These are phyloP conservation scores for Colletotrichum euphorbiae DNA, from an alignment of 2,329 filamentous ascomycete species.

Conservation along the genomic window DNA sequence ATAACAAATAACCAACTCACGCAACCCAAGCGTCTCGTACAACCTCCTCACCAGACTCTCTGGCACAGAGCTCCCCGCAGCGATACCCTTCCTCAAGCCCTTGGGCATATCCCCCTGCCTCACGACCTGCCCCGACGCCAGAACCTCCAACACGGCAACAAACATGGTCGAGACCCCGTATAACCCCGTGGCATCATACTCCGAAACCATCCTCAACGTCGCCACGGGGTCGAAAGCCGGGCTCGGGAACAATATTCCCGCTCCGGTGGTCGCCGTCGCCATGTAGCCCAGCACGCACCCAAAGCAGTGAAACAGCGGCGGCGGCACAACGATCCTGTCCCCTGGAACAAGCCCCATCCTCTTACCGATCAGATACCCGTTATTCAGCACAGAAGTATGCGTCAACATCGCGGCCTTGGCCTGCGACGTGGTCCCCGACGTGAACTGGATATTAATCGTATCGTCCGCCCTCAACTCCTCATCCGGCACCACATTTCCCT, in stretches of 20 bases:
- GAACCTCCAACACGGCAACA: slow-evolving; percentile 82
- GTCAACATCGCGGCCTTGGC: slow-evolving; percentile 93
- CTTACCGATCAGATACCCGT: slow-evolving; percentile 84
- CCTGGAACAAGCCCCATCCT: slow-evolving; percentile 82
- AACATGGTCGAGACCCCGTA: slow-evolving; percentile 98
- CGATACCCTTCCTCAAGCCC: slow-evolving; percentile 86
- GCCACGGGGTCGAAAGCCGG: slow-evolving; percentile 88
- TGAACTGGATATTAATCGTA: slow-evolving; percentile 95
- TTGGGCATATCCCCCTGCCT: slow-evolving; percentile 44
- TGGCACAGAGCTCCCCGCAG: slow-evolving; percentile 87
- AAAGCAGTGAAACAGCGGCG: slow-evolving; percentile 91
- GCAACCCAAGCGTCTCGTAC: slow-evolving; percentile 79
- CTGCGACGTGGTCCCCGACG: slow-evolving; percentile 89
- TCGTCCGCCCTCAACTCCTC: slow-evolving; percentile 69
- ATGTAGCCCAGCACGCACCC: slow-evolving; percentile 94
- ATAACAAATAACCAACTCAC: slow-evolving; percentile 91
- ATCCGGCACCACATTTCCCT: slow-evolving; percentile 55
- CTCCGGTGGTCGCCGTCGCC: slow-evolving; percentile 86
- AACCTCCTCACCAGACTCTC: slow-evolving; percentile 82
- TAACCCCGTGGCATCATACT: slow-evolving; percentile 70
- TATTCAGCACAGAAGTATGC: slow-evolving; percentile 91
- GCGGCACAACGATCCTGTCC: slow-evolving; percentile 86
- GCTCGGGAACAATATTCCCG: slow-evolving; percentile 84
- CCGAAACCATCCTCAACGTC: slow-evolving; percentile 68
- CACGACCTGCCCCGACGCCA: slow-evolving; percentile 59